A percentile compares a stretch with the other conserved stretches of the same genome.
These are phyloP conservation scores for Linum usitatissimum DNA, from an alignment of 345 rosid species.

Conservation along the genomic window DNA sequence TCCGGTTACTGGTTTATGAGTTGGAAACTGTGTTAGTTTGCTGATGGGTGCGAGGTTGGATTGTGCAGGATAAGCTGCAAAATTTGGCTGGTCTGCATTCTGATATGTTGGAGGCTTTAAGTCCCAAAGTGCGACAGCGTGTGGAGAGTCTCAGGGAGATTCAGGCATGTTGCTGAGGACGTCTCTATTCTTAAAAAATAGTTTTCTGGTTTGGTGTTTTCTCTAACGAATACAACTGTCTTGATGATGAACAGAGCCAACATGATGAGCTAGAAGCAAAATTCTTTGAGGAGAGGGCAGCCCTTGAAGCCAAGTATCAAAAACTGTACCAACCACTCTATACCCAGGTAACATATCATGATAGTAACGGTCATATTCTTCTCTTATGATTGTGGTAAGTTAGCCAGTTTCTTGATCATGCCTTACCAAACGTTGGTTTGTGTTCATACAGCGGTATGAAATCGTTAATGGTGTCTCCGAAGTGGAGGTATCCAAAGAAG, in stretches of 20 bases:
- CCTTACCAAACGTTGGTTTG: not conserved
- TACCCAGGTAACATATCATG: slow-evolving; percentile 39
- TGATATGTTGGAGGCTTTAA: slow-evolving; percentile 56
- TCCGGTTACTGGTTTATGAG: not conserved
- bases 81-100: slow-evolving; percentile 67
- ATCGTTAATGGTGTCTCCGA: slow-evolving; percentile 76
- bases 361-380: not conserved
- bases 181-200: not conserved
- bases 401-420: not conserved
- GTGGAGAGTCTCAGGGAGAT: slow-evolving; percentile 84
- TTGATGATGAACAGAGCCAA: slow-evolving; percentile 40
- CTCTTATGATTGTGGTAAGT: not conserved
- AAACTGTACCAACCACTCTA: slow-evolving; percentile 74
- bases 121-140: slow-evolving; percentile 64
- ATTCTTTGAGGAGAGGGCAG: slow-evolving; percentile 87
- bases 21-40: not conserved
- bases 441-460: slow-evolving; percentile 55
- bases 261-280: slow-evolving; percentile 78
- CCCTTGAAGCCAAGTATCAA: slow-evolving; percentile 84
- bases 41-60: not conserved
- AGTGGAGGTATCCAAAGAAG: slow-evolving; percentile 52
- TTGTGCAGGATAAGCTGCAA: slow-evolving; percentile 61
- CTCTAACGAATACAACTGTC: not conserved
- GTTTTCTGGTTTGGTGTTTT: not conserved
- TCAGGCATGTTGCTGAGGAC: slow-evolving; percentile 36